These are phyloP conservation scores for Purpureocillium lavendulum DNA, from an alignment of 2,329 filamentous ascomycete species.

Conservation along the genomic window DNA sequence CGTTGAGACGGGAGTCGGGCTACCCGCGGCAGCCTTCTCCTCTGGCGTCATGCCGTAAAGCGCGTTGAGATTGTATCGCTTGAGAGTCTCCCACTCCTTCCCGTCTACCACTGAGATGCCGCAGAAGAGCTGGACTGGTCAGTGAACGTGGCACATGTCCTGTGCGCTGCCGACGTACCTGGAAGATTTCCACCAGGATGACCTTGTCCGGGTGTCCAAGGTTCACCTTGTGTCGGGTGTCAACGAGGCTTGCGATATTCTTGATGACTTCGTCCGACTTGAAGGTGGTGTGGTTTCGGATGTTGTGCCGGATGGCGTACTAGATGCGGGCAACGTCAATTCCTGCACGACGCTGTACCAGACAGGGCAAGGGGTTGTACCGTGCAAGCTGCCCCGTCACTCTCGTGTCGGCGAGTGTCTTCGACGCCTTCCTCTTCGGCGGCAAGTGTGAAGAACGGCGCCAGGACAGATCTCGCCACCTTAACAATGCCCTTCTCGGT, in stretches of 20 bases:
- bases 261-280: slow-evolving; percentile 64
- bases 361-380: slow-evolving; percentile 24
- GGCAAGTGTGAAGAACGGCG: slow-evolving; percentile 49
- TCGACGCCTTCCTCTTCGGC: slow-evolving; percentile 11
- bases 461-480: slow-evolving; percentile 54
- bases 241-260: slow-evolving; percentile 57
- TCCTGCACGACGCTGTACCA: background rate
- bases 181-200: slow-evolving; percentile 72
- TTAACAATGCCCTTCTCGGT: slow-evolving; percentile 60
- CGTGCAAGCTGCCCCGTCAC: slow-evolving; percentile 20
- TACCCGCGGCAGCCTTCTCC: slow-evolving; percentile 2
- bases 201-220: slow-evolving; percentile 71
- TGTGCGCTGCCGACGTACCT: slow-evolving; percentile 40
- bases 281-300: slow-evolving; percentile 64
- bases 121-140: slow-evolving; percentile 52
- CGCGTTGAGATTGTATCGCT: slow-evolving; percentile 71
- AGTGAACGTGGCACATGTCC: background rate
- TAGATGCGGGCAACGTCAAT: slow-evolving; percentile 21
- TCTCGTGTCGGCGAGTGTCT: slow-evolving; percentile 5
- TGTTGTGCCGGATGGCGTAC: slow-evolving; percentile 79
- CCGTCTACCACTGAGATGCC: slow-evolving; percentile 72
- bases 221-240: slow-evolving; percentile 64
- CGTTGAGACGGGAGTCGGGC: too few relatives aligned
- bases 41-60: slow-evolving; percentile 41
- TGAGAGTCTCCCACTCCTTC: slow-evolving; percentile 61